Percentiles rank a stretch among this genome's conserved stretches.
phyloP scores from a whole-genome alignment of 148 eudicot species.

The Persicaria tinctoria region DNA sequence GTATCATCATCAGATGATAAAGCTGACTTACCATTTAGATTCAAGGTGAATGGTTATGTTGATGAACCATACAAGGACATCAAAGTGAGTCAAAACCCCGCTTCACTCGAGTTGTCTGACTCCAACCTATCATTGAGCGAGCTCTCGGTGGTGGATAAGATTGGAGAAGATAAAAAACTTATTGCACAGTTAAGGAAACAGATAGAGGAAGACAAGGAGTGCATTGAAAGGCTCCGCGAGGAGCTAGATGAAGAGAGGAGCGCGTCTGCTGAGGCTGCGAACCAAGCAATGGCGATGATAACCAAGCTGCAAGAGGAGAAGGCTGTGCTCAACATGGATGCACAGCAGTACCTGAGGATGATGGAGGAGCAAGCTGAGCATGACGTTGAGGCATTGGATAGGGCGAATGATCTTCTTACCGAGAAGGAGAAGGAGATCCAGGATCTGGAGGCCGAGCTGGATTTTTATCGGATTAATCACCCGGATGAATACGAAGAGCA shows the following conservation, averaged over 20 bases:
- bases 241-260: conserved; percentile 79
- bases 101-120: neutral
- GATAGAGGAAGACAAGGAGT: conserved; percentile 30
- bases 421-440: conserved; percentile 71
- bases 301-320: conserved; percentile 83
- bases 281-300: conserved; percentile 90
- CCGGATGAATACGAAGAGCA: conserved; percentile 25
- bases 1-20: neutral
- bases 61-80: neutral
- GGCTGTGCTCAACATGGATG: conserved; percentile 74
- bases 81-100: neutral
- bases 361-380: conserved; percentile 89
- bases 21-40: neutral
- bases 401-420: conserved; percentile 51
- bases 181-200: conserved; percentile 41
- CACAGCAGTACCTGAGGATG: conserved; percentile 74
- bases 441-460: conserved; percentile 62
- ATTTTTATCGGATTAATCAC: conserved; percentile 33
- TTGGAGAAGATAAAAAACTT: conserved; percentile 32
- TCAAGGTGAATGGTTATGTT: neutral
- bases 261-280: conserved; percentile 61
- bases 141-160: neutral
- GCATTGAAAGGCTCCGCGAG: conserved; percentile 29
- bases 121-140: neutral
- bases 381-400: conserved; percentile 63